phyloP scores from a whole-genome alignment of 768 basidiomycete genomes.

The Lactarius quietus region DNA sequence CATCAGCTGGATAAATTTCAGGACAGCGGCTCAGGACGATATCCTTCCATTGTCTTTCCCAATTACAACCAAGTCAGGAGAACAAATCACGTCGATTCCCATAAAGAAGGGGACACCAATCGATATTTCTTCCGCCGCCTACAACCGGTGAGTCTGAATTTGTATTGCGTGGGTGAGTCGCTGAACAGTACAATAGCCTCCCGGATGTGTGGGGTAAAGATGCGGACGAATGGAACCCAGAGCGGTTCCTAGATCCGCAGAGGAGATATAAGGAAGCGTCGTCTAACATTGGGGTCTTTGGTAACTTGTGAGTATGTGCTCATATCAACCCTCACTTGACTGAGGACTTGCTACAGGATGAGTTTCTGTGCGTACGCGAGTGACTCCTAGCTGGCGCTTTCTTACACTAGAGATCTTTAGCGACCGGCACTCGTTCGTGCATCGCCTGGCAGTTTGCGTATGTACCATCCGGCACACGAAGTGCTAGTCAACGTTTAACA shows the following conservation, averaged over 20 bases:
- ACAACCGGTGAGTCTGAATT: no score
- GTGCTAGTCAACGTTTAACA: not conserved
- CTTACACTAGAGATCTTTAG: not conserved
- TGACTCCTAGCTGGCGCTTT: not conserved
- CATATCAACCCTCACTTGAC: not conserved
- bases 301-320: conserved; percentile 2
- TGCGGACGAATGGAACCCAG: conserved; percentile 9
- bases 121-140: not conserved
- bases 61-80: conserved; percentile 10
- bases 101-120: conserved; percentile 10
- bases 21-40: conserved; percentile 6
- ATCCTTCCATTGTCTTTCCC: conserved; percentile 8
- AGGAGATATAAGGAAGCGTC: not conserved
- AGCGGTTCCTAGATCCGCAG: conserved; percentile 8
- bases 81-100: conserved; percentile 7
- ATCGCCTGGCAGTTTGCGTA: conserved; percentile 9
- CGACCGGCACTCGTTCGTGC: conserved; percentile 1
- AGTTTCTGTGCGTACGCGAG: conserved; percentile 6
- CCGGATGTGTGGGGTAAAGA: no score
- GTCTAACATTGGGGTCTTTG: no score
- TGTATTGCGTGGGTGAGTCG: no score
- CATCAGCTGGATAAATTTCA: not conserved
- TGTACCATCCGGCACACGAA: not conserved
- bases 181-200: no score
- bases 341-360: not conserved